phyloP scores from a whole-genome alignment of 108 stramenopile genomes.

The Stephanodiscus triporus region DNA sequence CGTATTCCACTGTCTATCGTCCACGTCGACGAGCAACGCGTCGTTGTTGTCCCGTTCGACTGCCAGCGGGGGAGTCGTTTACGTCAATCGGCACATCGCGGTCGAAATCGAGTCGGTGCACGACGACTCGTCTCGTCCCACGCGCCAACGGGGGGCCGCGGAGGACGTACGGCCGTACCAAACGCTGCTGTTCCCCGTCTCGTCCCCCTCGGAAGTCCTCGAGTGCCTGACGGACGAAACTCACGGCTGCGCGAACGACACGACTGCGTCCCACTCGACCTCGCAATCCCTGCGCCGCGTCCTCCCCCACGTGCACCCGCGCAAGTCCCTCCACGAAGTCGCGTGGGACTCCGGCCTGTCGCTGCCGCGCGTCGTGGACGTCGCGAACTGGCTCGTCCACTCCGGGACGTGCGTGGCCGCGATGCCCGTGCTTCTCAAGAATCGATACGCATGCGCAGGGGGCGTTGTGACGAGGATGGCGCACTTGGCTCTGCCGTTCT shows the following conservation, averaged over 20 bases:
- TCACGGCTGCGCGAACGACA: not conserved
- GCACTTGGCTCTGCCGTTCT: constrained; percentile 62
- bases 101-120: constrained; percentile 69
- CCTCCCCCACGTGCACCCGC: constrained; percentile 60
- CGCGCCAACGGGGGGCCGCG: not conserved
- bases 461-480: constrained; percentile 56
- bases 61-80: constrained; percentile 69
- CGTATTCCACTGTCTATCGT: constrained; percentile 75
- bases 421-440: constrained; percentile 52
- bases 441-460: constrained; percentile 54
- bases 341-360: constrained; percentile 73
- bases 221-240: constrained; percentile 43
- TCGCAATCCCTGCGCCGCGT: constrained; percentile 52
- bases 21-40: constrained; percentile 36
- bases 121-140: not conserved
- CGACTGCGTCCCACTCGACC: constrained; percentile 37
- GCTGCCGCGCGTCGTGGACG: constrained; percentile 59
- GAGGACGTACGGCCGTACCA: constrained; percentile 65
- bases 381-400: constrained; percentile 62
- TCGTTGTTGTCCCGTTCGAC: constrained; percentile 41
- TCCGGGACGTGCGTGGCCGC: constrained; percentile 64
- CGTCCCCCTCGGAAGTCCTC: constrained; percentile 68
- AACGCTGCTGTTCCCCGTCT: constrained; percentile 80
- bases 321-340: constrained; percentile 68
- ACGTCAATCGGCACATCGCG: constrained; percentile 82